Base-by-base conservation (phyloP, 2,329 filamentous ascomycete genomes). In the Venturia carpophila region DNA sequence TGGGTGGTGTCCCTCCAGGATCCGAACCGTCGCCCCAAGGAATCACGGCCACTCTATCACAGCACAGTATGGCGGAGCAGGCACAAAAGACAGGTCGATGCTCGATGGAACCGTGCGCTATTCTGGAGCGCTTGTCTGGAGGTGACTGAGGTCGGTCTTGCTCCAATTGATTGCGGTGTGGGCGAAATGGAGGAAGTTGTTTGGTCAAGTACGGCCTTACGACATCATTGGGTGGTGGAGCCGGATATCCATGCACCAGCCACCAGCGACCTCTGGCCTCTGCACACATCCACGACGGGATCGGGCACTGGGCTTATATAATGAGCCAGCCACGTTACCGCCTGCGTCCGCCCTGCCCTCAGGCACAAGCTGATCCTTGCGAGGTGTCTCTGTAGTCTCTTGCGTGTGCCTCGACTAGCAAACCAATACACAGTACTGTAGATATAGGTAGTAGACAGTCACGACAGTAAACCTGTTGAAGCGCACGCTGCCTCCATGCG, bases 121-220 rank as follows among this genome's bases (percentile, higher is more conserved):
- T 17, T 15, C 13, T 34, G 21, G 27, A 9, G 49, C 24, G 30
- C 49, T n/a, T 7, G 30, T 1, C 30, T 37, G 19, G 34, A 58
- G 15, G 2, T 17, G 11, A 15, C 5, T n/a, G 15, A 15, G 47
- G 47, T 52, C 47, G 47, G 47, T 15, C 24, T 27, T 37, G 52
- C 4, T 37, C 52, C 52, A 58, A 58, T 58, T 58, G 30, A 34
- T 37, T 37, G 52, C 30, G 52, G 15, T n/a, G 52, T 58, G 52
- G 27, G 52, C 37, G 27, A 10, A 34, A 56, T 56, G 24, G 45
- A 24, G 45, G 24, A 17, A n/a, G 13, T 10, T 58, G 52, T n/a
- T 58, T 58, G 52, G 27, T n/a, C 3, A 10, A 9, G 2, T 24
- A 9, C 34, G 30, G 39, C 4, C 39, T 15, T 39, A 39, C 37